These are phyloP conservation scores for Xylaria sp. DNA, from an alignment of 2,329 filamentous ascomycete genomes.

Conservation along the genomic window DNA sequence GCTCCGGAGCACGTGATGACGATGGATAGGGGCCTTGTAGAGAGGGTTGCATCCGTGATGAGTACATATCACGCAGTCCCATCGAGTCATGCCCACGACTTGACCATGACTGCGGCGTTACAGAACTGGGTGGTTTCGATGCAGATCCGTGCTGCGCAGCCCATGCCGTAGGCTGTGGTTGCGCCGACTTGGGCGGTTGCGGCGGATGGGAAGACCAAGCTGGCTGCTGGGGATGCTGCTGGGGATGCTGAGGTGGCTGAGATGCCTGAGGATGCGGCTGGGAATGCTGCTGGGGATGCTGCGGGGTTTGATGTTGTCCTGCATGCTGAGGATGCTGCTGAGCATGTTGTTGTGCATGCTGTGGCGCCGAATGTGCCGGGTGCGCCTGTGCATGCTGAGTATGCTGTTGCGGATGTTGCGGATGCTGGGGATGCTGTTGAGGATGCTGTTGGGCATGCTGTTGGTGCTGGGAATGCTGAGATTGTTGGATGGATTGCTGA, in stretches of 20 bases:
- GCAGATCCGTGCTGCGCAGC: slow-evolving; percentile 36
- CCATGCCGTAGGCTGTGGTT: slow-evolving; percentile 35
- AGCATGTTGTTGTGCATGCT: slow-evolving; percentile 25
- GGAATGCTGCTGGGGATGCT: slow-evolving; percentile 22
- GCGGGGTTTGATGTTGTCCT: slow-evolving; percentile 25
- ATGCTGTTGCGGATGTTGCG: slow-evolving; percentile 12
- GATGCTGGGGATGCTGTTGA: slow-evolving; percentile 22
- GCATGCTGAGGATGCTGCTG: slow-evolving; percentile 24
- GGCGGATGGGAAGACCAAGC: slow-evolving; percentile 36
- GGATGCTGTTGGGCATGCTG: slow-evolving; percentile 32
- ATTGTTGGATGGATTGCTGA: slow-evolving; percentile 25
- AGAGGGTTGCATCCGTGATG: slow-evolving; percentile 29
- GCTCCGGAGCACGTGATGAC: slow-evolving; percentile 38
- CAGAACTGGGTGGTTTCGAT: slow-evolving; percentile 34
- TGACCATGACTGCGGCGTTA: slow-evolving; percentile 34
- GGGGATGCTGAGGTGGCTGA: slow-evolving; percentile 31
- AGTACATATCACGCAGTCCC: slow-evolving; percentile 30
- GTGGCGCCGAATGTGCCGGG: slow-evolving; percentile 28
- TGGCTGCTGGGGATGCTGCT: slow-evolving; percentile 25
- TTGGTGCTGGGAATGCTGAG: slow-evolving; percentile 27
- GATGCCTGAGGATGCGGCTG: slow-evolving; percentile 25
- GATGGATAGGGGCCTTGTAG: slow-evolving; percentile 35
- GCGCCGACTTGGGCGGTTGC: slow-evolving; percentile 34
- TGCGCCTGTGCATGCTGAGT: slow-evolving; percentile 29
- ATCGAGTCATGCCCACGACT: slow-evolving; percentile 31